A percentile compares a stretch with the other conserved stretches of the same genome.
Evolutionary conservation across 495 filamentous ascomycete genomes (phyloP).

Genomic region (Pyronema domesticum): DNA sequence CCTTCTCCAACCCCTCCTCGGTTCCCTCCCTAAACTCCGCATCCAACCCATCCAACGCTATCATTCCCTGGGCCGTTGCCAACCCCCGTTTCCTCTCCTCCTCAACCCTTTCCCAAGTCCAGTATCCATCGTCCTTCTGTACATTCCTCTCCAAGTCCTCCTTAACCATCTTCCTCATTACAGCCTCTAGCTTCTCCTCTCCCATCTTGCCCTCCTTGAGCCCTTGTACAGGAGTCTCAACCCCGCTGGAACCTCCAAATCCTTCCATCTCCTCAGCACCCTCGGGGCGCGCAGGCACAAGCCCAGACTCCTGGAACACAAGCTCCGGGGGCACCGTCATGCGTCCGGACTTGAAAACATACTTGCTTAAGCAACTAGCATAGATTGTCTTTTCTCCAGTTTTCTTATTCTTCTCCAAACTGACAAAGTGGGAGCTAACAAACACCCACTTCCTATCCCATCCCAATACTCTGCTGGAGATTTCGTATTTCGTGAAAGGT

Average conservation of each 20-base stretch:
- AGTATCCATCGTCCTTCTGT: constrained; percentile 29
- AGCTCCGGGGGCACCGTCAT: constrained; percentile 70
- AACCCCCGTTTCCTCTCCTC: constrained; percentile 38
- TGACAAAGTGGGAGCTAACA: constrained; percentile 51
- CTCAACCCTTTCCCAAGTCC: constrained; percentile 41
- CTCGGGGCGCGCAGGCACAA: constrained; percentile 41
- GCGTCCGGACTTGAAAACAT: constrained; percentile 76
- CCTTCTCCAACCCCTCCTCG: constrained; percentile 27
- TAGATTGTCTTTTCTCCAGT: constrained; percentile 37
- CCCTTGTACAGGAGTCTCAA: not conserved
- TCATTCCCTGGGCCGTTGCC: constrained; percentile 35
- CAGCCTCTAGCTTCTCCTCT: constrained; percentile 42
- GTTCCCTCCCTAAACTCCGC: constrained; percentile 28
- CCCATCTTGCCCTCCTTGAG: constrained; percentile 17
- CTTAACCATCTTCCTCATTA: constrained; percentile 70
- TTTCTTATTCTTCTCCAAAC: constrained; percentile 27
- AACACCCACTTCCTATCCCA: constrained; percentile 84
- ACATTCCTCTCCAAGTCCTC: constrained; percentile 50
- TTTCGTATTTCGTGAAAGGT: constrained; percentile 51
- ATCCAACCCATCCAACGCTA: constrained; percentile 33
- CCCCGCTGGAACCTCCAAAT: constrained; percentile 10
- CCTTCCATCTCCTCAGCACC: constrained; percentile 18
- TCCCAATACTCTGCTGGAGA: constrained; percentile 47
- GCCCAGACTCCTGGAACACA: constrained; percentile 45
- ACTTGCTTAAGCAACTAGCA: constrained; percentile 65